Evolutionary conservation across 2,329 filamentous ascomycete species (phyloP), one percentile per base, ranked within the genome.

Genomic region (Paecilomyces variotii): DNA sequence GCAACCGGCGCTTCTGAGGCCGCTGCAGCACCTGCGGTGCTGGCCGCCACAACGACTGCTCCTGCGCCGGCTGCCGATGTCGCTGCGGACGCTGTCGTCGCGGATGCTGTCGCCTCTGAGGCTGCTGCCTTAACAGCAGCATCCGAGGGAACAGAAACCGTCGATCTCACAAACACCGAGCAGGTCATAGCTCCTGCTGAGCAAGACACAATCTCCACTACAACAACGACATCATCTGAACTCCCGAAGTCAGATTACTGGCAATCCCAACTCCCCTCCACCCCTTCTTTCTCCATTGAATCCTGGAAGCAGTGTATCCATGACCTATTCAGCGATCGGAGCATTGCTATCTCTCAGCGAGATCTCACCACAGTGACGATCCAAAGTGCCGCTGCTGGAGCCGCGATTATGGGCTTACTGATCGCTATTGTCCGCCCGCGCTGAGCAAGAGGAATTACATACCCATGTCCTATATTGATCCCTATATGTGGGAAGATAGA

Each of bases 321-420:
- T 49, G 86, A 90, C 62, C 72, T 90, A 14, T 84, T 82, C 73
- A 90, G 87, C 72, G 85, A 90, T 58, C 79, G 85, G 63, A 76
- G 75, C 61, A 77, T 91, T 66, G 78, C 81, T 54, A 67, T 90
- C 61, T 82, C 83, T 51, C 89, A 89, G 78, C 82, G 84, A 56
- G 88, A 92, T 66, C 76, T 88, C 32, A 90, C 88, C 2, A 73
- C 87, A n/a, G 76, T 89, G 63, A 86, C 83, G 54, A 74, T 90
- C 35, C 84, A 91, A 72, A 83, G 87, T 57, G 85, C 83, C 6
- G 79, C 84, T 28, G 81, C 84, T 0, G 88, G 89, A n/a, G 87
- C 85, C 10, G 79, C 81, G 0, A 63, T 88, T 14, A 82, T 82
- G 56, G 82, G 81, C 35, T 72, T 78, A 54, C 52, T 83, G 45